Base-by-base conservation (phyloP, 352 stramenopile genomes). In the Globisporangium splendens region DNA sequence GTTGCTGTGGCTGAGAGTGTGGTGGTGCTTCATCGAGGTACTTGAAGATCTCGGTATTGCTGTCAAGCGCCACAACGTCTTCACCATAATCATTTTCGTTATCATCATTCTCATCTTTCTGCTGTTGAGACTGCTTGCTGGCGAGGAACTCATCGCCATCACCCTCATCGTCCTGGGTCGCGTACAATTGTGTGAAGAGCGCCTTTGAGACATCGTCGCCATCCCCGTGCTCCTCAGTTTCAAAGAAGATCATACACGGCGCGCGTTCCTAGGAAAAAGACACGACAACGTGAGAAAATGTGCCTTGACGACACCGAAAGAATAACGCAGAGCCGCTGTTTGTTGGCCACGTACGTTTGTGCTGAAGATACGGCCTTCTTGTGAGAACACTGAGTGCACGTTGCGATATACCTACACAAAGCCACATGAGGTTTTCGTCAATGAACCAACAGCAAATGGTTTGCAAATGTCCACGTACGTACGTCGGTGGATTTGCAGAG, bases 401-500 rank as follows among this genome's bases (percentile, higher is more conserved):
- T 75, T 82, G 59, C 77, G 87, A 57, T 85, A 93, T 0, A 69
- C 61, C 79, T 89, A 47, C 20, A 24, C 15, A 62, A 15, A 31
- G 6, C 15, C 22, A 21, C 50, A 55, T 35, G 28, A 35, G 28
- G 3, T 6, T 35, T 35, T 4, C 28, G 28, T 35, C 10, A 35
- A 35, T 10, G 28, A 35, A 35, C 28, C 28, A 35, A 8, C 28
- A 35, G 28, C 28, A 35, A 35, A 8, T 6, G 28, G 28, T 10
- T 8, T 35, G 28, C 28, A 35, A 8, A 35, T 8, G 28, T 35
- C 28, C 28, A 35, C 28, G 28, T 35, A 18, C 24, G 33, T 62
- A 92, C 83, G 28, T 93, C 84, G 2, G 84, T 91, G 11, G 84
- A 88, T 47, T 88, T 88, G 72, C 84, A 93, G 20, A 93, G 73